phyloP scores from a whole-genome alignment of 2,329 filamentous ascomycete species.

The Diaporthe longicolla region DNA sequence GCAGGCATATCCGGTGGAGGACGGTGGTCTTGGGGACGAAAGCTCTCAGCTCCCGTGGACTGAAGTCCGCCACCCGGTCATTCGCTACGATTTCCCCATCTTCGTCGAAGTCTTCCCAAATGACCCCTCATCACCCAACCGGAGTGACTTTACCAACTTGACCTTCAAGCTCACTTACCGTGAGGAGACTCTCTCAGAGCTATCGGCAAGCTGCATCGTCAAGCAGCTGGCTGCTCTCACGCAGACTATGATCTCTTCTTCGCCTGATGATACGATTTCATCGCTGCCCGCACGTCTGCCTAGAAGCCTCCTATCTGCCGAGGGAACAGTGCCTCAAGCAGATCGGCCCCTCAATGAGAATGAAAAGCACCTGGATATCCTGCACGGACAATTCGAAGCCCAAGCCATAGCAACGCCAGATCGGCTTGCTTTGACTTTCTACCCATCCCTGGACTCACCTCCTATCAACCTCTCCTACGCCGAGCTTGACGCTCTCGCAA shows the following conservation, averaged over 20 bases:
- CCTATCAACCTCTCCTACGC: constrained; percentile 52
- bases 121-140: constrained; percentile 6
- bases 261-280: constrained; percentile 40
- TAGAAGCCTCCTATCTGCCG: constrained; percentile 42
- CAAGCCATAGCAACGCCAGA: constrained; percentile 45
- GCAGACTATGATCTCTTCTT: constrained; percentile 38
- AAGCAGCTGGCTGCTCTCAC: constrained; percentile 45
- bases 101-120: constrained; percentile 43
- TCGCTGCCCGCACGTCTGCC: constrained; percentile 40
- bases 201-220: constrained; percentile 42
- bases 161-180: constrained; percentile 44
- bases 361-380: constrained; percentile 44
- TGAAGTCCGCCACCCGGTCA: constrained; percentile 37
- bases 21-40: constrained; percentile 4
- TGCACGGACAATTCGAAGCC: constrained; percentile 47
- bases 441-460: constrained; percentile 44
- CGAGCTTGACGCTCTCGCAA: constrained; percentile 53
- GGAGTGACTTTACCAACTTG: constrained; percentile 23
- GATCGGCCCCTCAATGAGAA: background rate
- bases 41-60: constrained; percentile 37
- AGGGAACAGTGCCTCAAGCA: constrained; percentile 45
- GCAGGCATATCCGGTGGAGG: constrained; percentile 49
- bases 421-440: constrained; percentile 44
- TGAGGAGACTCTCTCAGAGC: constrained; percentile 41
- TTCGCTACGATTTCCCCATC: constrained; percentile 44